These are phyloP conservation scores for Penicillium capsulatum DNA, from an alignment of 2,329 filamentous ascomycete genomes.

Conservation along the genomic window DNA sequence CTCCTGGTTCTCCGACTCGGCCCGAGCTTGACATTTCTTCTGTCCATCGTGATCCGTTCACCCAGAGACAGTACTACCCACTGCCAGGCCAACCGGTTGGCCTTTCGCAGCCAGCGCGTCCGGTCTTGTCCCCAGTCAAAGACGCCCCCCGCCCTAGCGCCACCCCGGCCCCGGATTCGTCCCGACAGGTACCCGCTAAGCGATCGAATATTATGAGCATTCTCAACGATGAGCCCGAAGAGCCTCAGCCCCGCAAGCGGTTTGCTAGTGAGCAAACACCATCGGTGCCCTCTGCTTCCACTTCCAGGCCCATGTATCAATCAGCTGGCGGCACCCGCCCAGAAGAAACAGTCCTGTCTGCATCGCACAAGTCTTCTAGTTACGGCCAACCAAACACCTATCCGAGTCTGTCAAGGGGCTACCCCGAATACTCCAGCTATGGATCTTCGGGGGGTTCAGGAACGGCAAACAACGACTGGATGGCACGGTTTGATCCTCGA, in stretches of 20 bases:
- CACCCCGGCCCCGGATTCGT: constrained; percentile 32
- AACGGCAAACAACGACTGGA: constrained; percentile 38
- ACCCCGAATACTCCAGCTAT: constrained; percentile 34
- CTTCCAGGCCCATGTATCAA: constrained; percentile 25
- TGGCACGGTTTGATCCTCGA: constrained; percentile 42
- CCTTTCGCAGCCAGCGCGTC: constrained; percentile 26
- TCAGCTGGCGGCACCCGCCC: constrained; percentile 21
- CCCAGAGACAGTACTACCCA: constrained; percentile 34
- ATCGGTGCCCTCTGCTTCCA: constrained; percentile 16
- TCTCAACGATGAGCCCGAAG: constrained; percentile 47
- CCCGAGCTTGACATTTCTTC: constrained; percentile 33
- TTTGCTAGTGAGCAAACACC: constrained; percentile 38
- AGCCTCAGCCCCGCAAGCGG: constrained; percentile 45
- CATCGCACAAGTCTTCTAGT: constrained; percentile 24
- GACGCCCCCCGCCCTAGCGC: constrained; percentile 34
- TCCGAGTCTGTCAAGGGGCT: constrained; percentile 28
- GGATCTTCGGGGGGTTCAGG: constrained; percentile 24
- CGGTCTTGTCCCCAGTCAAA: constrained; percentile 35
- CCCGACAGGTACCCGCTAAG: constrained; percentile 44
- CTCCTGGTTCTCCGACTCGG: constrained; percentile 35
- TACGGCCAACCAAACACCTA: constrained; percentile 30
- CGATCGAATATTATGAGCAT: constrained; percentile 50
- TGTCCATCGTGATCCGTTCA: constrained; percentile 34
- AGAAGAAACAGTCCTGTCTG: constrained; percentile 23
- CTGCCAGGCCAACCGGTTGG: constrained; percentile 25